Base-by-base conservation (phyloP, 169 alveolate genomes). In the Blepharisma undulans region DNA sequence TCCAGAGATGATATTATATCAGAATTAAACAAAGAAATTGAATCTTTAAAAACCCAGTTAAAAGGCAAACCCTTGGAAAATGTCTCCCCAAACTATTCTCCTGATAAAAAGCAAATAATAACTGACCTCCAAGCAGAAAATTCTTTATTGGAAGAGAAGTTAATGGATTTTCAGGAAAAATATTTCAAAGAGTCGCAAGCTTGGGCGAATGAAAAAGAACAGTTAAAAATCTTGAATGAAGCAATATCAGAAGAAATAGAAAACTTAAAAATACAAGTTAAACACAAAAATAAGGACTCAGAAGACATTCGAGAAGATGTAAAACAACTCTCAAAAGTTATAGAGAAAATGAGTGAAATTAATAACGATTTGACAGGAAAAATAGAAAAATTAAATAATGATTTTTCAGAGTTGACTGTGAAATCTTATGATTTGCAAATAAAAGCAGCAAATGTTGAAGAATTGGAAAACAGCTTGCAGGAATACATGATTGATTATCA, bases 391-490 rank as follows among this genome's bases (percentile, higher is more conserved):
- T 30, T 29, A 32, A 88, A 88, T 25, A n/a, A 3, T 21, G 87
- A 88, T n/a, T 32, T 33, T 30, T 72, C 74, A 76, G 84, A 86
- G 1, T 25, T 72, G 80, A 66, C 25, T 4, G 0, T n/a, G 18
- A 71, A 86, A 27, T 86, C 29, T 85, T 86, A 86, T 32, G 91
- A 86, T 0, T 25, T 48, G 72, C 74, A 86, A 27, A 85, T 72
- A 1, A 86, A 86, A 72, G 48, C 91, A 1, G 27, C 91, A 71
- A 29, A 72, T 6, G 72, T 61, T 21, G 84, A 60, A 27, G 91
- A 86, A 66, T n/a, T 86, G 27, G 91, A 86, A 72, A 72, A 72
- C 14, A 30, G 33, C 16, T 32, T 86, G 18, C 91, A 86, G 84
- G 59, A 86, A 19, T 86, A 86, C 22, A 71, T 86, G 34, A 21